A percentile compares a stretch with the other conserved stretches of the same genome.
phyloP scores from a whole-genome alignment of 106 monocot species.

The Amphibolis antarctica region DNA sequence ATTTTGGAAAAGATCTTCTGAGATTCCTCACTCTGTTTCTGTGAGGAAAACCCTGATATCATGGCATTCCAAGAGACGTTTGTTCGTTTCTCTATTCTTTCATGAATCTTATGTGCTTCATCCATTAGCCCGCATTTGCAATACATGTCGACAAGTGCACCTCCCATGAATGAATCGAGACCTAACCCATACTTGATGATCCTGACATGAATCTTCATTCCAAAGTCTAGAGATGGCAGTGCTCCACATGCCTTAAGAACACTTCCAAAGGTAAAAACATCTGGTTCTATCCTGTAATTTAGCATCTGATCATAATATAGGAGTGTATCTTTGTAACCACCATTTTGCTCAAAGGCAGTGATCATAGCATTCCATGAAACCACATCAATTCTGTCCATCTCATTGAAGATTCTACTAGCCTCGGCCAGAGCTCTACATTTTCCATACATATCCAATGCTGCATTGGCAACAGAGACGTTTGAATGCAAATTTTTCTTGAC shows the following conservation, averaged over 20 bases:
- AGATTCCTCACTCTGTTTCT: conserved; percentile 64
- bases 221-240: conserved; percentile 36
- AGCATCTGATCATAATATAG: conserved; percentile 55
- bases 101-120: conserved; percentile 59
- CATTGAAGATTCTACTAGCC: conserved; percentile 37
- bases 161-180: conserved; percentile 49
- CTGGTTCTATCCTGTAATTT: conserved; percentile 42
- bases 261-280: conserved; percentile 90
- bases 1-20: conserved; percentile 55
- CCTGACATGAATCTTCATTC: conserved; percentile 45
- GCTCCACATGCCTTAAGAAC: conserved; percentile 84
- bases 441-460: conserved; percentile 82
- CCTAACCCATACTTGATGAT: conserved; percentile 66
- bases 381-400: conserved; percentile 44
- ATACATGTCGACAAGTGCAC: conserved; percentile 84
- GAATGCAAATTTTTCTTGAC: conserved; percentile 38
- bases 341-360: conserved; percentile 78
- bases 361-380: conserved; percentile 85
- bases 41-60: conserved; percentile 64
- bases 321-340: conserved; percentile 45
- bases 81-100: conserved; percentile 26
- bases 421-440: conserved; percentile 51
- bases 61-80: conserved; percentile 84
- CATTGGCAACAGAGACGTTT: conserved; percentile 56
- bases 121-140: conserved; percentile 63